phyloP scores from a whole-genome alignment of 768 basidiomycete species.

The Hortiboletus campestris region DNA sequence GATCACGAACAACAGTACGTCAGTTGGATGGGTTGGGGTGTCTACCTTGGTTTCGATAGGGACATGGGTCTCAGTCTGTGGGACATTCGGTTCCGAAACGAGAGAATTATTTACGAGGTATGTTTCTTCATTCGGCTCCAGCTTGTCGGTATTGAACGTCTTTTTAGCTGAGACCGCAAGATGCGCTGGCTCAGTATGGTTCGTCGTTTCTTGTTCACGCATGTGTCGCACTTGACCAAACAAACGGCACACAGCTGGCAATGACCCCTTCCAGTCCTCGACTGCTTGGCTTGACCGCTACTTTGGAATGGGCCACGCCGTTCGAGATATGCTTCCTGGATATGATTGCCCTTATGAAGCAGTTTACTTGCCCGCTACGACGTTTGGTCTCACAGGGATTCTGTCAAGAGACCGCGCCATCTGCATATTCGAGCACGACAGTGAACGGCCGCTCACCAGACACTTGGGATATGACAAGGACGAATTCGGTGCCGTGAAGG shows the following conservation, averaged over 20 bases:
- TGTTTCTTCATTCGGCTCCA: background rate
- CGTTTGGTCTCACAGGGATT: slow-evolving; percentile 44
- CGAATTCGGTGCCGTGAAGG: slow-evolving; percentile 61
- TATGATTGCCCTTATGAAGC: slow-evolving; percentile 69
- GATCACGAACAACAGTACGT: slow-evolving; percentile 51
- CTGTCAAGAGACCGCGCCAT: slow-evolving; percentile 51
- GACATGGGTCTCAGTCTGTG: slow-evolving; percentile 66
- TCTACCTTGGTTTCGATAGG: slow-evolving; percentile 61
- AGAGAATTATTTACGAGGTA: slow-evolving; percentile 62
- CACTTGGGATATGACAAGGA: slow-evolving; percentile 53
- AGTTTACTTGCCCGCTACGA: slow-evolving; percentile 57
- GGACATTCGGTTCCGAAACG: slow-evolving; percentile 56
- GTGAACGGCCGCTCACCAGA: slow-evolving; percentile 53
- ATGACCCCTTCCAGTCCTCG: slow-evolving; percentile 58
- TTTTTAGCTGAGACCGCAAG: slow-evolving; percentile 53
- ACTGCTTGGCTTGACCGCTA: slow-evolving; percentile 63
- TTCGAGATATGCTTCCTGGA: slow-evolving; percentile 61
- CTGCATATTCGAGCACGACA: slow-evolving; percentile 64
- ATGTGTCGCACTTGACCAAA: background rate
- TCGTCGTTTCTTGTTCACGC: background rate
- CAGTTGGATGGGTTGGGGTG: slow-evolving; percentile 67
- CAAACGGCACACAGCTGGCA: slow-evolving; percentile 41
- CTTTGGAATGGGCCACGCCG: slow-evolving; percentile 59
- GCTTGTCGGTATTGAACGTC: background rate
- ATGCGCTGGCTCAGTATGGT: slow-evolving; percentile 63